Base-by-base conservation (phyloP, 352 stramenopile species). In the Pythium folliculosum region DNA sequence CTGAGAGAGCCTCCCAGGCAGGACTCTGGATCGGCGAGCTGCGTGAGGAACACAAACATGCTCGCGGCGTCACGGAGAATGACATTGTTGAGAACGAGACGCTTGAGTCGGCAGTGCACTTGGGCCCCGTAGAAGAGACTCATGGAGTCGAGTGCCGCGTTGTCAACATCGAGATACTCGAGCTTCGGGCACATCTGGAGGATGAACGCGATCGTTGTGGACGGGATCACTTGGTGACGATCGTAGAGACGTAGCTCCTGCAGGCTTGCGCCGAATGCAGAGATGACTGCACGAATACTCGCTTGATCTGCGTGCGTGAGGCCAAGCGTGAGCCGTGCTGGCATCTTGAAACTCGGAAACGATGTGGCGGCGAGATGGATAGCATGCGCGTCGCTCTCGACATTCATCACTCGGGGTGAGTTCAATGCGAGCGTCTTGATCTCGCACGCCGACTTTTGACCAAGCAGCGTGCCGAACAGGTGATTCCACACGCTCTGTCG, bases 381-480 rank as follows among this genome's bases (percentile, higher is more conserved):
- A 12, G 9, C 8, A 4, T 8, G 14, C 9, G 52, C 43, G 37
- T 69, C 53, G 5, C 16, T 52, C 23, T 32, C 32, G 25, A 7
- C 14, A 38, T 44, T 47, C 8, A 69, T n/a, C n/a, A 63, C 44
- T 12, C 19, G 2, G 14, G 44, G 2, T 7, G 53, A 54, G n/a
- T 47, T 50, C 22, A 68, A 47, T 3, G 35, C 22, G 12, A 68
- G 52, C 4, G 52, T 68, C 0, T 68, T 6, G 17, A 68, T 62
- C 7, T 3, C 30, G 23, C 62, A 68, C 8, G 4, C 22, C 4
- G 62, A 56, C 1, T 21, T 13, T 35, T 52, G 43, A 48, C 51
- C n/a, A 3, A 68, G 40, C 2, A 68, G 30, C 10, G 52, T 58
- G 9, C 52, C 62, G 22, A 68, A 68, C 14, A 68, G 25, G n/a